Evolutionary conservation across 169 alveolate genomes (phyloP).

Genomic region (Besnoitia besnoiti): DNA sequence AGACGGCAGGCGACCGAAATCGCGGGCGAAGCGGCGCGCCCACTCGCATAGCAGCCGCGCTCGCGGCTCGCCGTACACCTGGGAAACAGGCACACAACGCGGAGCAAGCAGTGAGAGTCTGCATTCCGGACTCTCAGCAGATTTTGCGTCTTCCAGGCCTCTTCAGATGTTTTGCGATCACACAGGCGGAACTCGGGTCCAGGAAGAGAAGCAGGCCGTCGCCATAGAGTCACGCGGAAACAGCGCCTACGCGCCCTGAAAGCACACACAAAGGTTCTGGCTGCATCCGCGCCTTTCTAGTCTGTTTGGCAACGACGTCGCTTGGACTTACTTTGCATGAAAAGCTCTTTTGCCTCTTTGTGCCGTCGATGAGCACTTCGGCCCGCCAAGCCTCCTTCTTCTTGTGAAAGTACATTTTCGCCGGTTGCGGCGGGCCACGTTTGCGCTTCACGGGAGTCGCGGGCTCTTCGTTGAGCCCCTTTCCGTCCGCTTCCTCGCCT

Average conservation of each 20-base stretch:
- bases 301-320: background rate
- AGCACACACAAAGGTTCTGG: background rate
- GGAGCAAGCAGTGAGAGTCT: background rate
- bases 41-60: slow-evolving; percentile 65
- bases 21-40: slow-evolving; percentile 47
- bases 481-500: background rate
- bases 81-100: slow-evolving; percentile 21
- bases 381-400: slow-evolving; percentile 65
- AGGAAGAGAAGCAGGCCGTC: too few relatives aligned
- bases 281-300: background rate
- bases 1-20: slow-evolving; percentile 52
- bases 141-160: too few relatives aligned
- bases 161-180: too few relatives aligned
- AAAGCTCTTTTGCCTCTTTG: slow-evolving; percentile 59
- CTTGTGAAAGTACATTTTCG: slow-evolving; percentile 47
- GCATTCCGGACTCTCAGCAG: too few relatives aligned
- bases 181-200: too few relatives aligned
- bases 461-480: background rate
- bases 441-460: background rate
- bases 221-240: too few relatives aligned
- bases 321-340: slow-evolving; percentile 51
- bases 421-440: background rate
- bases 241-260: too few relatives aligned
- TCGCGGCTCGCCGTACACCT: slow-evolving; percentile 56
- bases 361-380: slow-evolving; percentile 51